Conservation (phyloP, 768 basidiomycete genomes). For the Kwoniella sp. region DNA sequence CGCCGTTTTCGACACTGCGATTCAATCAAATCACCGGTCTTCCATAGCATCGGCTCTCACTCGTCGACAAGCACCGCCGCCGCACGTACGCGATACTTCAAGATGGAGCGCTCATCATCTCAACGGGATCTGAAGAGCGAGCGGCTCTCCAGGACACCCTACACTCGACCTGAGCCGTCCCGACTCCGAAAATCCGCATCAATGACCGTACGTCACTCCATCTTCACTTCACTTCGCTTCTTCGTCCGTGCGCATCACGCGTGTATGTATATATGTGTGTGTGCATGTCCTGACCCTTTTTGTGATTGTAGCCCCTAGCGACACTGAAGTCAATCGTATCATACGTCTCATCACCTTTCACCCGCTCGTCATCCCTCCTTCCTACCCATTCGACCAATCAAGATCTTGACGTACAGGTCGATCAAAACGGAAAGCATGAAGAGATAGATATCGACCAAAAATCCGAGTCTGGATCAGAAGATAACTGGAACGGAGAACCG, state of each 20-base stretch:
- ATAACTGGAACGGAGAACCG: constrained; percentile 41
- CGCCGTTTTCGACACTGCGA: too few species aligned
- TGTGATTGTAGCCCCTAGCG: constrained; percentile 26
- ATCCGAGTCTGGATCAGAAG: constrained; percentile 49
- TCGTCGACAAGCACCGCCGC: too few species aligned
- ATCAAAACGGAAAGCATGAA: neutral
- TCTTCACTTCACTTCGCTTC: neutral
- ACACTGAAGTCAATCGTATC: constrained; percentile 33
- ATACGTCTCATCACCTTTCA: constrained; percentile 43
- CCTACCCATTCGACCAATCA: constrained; percentile 23
- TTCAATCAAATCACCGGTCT: too few species aligned
- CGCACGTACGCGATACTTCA: too few species aligned
- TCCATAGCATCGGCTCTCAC: too few species aligned
- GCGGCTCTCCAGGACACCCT: constrained; percentile 34
- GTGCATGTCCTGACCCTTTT: neutral
- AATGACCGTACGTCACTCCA: constrained; percentile 21
- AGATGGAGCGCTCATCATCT: constrained; percentile 45
- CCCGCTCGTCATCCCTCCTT: constrained; percentile 19
- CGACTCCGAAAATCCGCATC: constrained; percentile 27
- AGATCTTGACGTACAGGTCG: constrained; percentile 13
- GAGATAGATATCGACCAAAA: constrained; percentile 19
- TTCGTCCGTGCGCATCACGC: neutral
- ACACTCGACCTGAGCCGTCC: constrained; percentile 31
- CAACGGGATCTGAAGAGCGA: constrained; percentile 28
- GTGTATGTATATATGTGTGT: neutral